Base-by-base conservation (phyloP, 257 asterid species). In the Lantana camara region DNA sequence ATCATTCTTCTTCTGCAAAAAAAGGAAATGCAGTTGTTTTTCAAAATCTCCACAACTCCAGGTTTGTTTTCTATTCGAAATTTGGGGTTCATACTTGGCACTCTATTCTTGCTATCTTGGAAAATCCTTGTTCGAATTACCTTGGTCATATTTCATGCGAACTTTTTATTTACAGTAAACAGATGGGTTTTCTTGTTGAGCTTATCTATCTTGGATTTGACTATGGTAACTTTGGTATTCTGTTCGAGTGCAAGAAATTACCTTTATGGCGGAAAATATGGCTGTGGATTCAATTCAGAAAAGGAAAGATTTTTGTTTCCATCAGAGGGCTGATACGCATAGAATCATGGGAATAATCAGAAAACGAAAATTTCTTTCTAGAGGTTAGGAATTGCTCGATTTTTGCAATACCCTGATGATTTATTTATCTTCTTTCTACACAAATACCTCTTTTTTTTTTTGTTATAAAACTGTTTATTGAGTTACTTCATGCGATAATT, bases 111-210 rank as follows among this genome's bases (percentile, higher is more conserved):
- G n/a, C 12, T 70, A 24, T 57, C 42, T 40, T 3, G 20, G 27
- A 13, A 12, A 48, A 7, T 4, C 1, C 3, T 5, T 44, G 14
- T 14, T 37, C 20, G 24, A 22, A 42, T 22, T 12, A 48, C 45
- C 46, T n/a, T 13, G 35, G 55, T 46, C 24, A 52, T 73, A 60
- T 66, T 73, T 66, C 45, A 66, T 60, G 69, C 53, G 73, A 53
- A 40, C 13, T 42, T 48, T 40, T 9, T 1, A 41, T 35, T 37
- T 54, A 5, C 11, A 10, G n/a, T 7, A 3, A 30, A 21, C 51
- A 8, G 21, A 14, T 16, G 17, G 17, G 7, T 3, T 37, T 48
- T 35, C 27, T 30, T 1, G 38, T 40, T 37, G 16, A 22, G 5
- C 12, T 12, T 41, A 12, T 41, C 16, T 57, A 0, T 27, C 22